Base-by-base conservation (phyloP, 2,329 filamentous ascomycete species). In the Chrysoporthe cubensis region DNA sequence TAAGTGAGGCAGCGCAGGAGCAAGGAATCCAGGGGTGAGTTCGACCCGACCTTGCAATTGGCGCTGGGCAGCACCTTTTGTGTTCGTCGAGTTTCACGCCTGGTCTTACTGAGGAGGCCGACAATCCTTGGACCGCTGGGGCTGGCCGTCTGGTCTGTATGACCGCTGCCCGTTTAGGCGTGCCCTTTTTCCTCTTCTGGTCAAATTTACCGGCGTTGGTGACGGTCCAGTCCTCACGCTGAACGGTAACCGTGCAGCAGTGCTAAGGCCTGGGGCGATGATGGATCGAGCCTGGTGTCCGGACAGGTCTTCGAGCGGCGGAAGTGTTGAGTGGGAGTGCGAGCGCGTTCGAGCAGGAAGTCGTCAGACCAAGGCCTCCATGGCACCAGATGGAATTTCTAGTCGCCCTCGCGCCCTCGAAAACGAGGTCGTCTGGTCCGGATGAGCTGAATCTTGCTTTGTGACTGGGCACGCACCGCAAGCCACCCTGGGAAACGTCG, bases 1-100 rank as follows among this genome's bases (percentile, higher is more conserved):
- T 48, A 46, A 57, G 50, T 64, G 50, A 64, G 52, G 62, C 62
- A 54, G 62, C 52, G 62, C n/a, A 64, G 50, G 62, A 64, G 42
- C 50, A 57, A 56, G 50, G 37, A 26, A 37, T 43, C 40, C 9
- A 56, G 14, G 26, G 52, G 21, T 37, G 13, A 34, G 34, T 37
- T n/a, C 21, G 43, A 48, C 14, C 44, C 60, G 26, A 48, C 18
- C 44, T 48, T 48, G 60, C 32, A 37, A 18, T 61, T 46, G 58
- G 42, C 13, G 11, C 11, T 21, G 48, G 48, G 21, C 48, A 64
- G 37, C 56, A n/a, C 32, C 16, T n/a, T 18, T 37, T 43, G 16
- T n/a, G 26, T 44, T 43, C 42, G 46, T 64, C 42, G 52, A 65
- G 63, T 65, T 58, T 65, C 52, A 65, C 14, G 63, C 57, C 57